Evolutionary conservation across 441 rosid species (phyloP).

Genomic region (Jatropha multifida): DNA sequence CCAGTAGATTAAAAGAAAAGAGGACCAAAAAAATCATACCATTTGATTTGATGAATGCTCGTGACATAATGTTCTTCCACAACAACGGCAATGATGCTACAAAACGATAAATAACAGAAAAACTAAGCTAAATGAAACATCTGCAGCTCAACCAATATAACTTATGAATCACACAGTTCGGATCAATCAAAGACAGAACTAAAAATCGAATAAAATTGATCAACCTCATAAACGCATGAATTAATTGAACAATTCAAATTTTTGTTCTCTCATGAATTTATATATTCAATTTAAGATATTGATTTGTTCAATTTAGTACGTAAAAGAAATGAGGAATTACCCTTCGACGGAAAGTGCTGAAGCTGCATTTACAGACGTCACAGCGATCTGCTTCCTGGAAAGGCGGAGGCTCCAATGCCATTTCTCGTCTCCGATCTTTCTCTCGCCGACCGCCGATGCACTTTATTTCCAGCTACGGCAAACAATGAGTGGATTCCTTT

Average conservation of each 20-base stretch:
- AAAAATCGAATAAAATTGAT: not conserved
- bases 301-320: not conserved
- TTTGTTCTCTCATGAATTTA: too few relatives aligned
- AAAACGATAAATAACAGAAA: slow-evolving; percentile 5
- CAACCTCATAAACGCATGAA: not conserved
- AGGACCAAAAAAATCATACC: slow-evolving; percentile 35
- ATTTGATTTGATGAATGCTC: slow-evolving; percentile 77
- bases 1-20: not conserved
- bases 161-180: not conserved
- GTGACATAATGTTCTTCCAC: slow-evolving; percentile 68
- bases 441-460: slow-evolving; percentile 1
- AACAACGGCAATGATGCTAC: slow-evolving; percentile 64
- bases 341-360: slow-evolving; percentile 72
- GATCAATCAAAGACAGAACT: not conserved
- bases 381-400: slow-evolving; percentile 73
- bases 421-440: slow-evolving; percentile 10
- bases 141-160: not conserved
- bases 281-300: not conserved
- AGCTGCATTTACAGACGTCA: slow-evolving; percentile 82
- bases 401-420: slow-evolving; percentile 60
- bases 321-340: slow-evolving; percentile 27
- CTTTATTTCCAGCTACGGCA: slow-evolving; percentile 3
- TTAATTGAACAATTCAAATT: too few relatives aligned
- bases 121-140: not conserved
- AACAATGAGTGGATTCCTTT: not conserved